Evolutionary conservation across 371 early-diverging fungal species (phyloP).

Genomic region (Lichtheimia ornata): DNA sequence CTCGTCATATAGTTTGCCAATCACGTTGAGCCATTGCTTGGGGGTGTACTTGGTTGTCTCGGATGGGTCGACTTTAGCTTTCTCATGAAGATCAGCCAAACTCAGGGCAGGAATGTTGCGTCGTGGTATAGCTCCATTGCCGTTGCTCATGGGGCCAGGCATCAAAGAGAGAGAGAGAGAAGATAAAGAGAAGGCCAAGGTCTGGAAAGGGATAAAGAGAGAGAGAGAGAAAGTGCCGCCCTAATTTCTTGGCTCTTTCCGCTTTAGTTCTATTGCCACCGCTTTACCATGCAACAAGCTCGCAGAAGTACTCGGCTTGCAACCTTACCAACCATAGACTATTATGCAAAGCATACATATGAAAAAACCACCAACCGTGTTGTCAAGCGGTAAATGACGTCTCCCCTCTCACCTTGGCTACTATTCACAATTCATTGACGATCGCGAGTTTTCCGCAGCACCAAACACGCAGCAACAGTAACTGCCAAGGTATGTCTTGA

Average conservation of each 20-base stretch:
- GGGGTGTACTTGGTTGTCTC: constrained; percentile 21
- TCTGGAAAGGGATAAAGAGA: neutral
- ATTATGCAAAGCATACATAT: neutral
- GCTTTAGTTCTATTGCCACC: neutral
- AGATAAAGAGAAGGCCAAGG: neutral
- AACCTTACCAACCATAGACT: neutral
- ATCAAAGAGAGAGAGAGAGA: no score
- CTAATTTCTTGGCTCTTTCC: neutral
- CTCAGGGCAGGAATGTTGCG: no score
- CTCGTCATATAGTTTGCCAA: constrained; percentile 18
- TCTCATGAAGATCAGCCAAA: neutral
- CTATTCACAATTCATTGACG: neutral
- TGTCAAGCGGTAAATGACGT: neutral
- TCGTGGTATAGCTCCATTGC: no score
- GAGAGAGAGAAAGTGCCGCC: neutral
- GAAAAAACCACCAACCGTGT: no score
- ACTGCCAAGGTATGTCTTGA: neutral
- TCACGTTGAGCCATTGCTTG: constrained; percentile 16
- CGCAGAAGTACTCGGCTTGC: neutral
- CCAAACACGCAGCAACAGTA: neutral
- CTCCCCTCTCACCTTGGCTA: neutral
- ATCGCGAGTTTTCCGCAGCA: neutral
- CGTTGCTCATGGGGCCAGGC: no score
- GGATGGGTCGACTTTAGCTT: constrained; percentile 2
- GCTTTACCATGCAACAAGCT: constrained; percentile 1